phyloP scores from a whole-genome alignment of 257 asterid species.

The Solanum tarapatanum region DNA sequence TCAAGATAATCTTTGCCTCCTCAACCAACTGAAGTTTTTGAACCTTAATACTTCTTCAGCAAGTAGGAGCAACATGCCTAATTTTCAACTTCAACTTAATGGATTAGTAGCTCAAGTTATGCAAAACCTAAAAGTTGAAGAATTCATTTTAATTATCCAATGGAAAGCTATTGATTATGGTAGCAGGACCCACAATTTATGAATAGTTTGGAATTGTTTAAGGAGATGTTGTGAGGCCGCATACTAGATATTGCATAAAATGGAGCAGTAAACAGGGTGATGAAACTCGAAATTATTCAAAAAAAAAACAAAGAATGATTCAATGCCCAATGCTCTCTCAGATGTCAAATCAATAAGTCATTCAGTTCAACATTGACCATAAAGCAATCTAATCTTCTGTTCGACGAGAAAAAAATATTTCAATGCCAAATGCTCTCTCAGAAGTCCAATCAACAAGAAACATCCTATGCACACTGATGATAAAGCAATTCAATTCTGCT shows the following conservation, averaged over 20 bases:
- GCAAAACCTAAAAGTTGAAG: neutral
- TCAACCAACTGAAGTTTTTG: neutral
- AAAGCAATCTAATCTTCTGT: neutral
- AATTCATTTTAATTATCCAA: neutral
- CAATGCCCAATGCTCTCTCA: neutral
- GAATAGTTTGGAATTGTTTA: neutral
- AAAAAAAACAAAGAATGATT: neutral
- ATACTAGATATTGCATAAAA: neutral
- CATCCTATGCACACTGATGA: neutral
- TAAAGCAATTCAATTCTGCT: neutral
- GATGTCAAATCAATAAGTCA: neutral
- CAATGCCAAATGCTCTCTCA: neutral
- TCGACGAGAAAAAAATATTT: neutral
- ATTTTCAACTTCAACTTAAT: neutral
- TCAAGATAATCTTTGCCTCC: neutral
- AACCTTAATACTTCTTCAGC: neutral
- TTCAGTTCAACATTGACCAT: neutral
- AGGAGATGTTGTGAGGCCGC: neutral
- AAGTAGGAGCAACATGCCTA: neutral
- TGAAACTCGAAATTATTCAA: neutral
- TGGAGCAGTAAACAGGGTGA: neutral
- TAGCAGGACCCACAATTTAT: neutral
- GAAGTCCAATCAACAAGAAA: neutral
- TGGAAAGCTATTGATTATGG: neutral
- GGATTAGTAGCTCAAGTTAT: neutral